Evolutionary conservation across 1,139 yeast genomes (phyloP).

Genomic region (Schizosaccharomyces versatilis): DNA sequence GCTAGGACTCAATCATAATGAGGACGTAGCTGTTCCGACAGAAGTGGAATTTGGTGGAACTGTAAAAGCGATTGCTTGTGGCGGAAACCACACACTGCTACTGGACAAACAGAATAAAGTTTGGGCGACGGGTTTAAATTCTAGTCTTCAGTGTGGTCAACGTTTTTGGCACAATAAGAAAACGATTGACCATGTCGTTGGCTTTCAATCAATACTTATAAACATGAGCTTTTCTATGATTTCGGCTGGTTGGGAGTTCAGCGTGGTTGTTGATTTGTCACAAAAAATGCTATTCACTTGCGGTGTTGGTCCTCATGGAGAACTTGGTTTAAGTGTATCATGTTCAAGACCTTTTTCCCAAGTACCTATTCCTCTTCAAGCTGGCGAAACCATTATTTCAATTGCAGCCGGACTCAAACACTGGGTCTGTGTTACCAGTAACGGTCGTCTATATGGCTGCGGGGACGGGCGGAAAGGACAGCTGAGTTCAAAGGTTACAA

Average conservation of each 20-base stretch:
- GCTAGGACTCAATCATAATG: constrained; percentile 8
- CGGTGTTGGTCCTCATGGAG: constrained; percentile 55
- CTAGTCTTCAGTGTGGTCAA: constrained; percentile 33
- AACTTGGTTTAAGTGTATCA: constrained; percentile 36
- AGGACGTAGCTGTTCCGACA: constrained; percentile 10
- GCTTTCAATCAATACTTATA: constrained; percentile 1
- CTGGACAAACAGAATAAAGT: constrained; percentile 32
- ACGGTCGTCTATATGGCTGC: constrained; percentile 47
- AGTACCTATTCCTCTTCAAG: constrained; percentile 13
- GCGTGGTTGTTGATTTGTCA: constrained; percentile 27
- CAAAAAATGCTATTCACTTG: constrained; percentile 26
- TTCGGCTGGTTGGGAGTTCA: constrained; percentile 63
- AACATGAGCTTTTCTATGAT: constrained; percentile 11
- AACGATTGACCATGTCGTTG: constrained; percentile 6
- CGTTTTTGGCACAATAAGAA: neutral
- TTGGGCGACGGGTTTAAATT: constrained; percentile 40
- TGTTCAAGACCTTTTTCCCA: neutral
- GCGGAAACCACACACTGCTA: constrained; percentile 71
- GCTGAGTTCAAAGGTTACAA: constrained; percentile 19
- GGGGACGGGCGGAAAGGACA: constrained; percentile 68
- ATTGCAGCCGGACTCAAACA: constrained; percentile 36
- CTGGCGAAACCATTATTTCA: constrained; percentile 14
- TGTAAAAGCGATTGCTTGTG: constrained; percentile 31
- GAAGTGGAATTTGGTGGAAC: constrained; percentile 4
- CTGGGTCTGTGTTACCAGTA: constrained; percentile 25